Base-by-base conservation (phyloP, 345 rosid species). In the Abelmoschus esculentus region DNA sequence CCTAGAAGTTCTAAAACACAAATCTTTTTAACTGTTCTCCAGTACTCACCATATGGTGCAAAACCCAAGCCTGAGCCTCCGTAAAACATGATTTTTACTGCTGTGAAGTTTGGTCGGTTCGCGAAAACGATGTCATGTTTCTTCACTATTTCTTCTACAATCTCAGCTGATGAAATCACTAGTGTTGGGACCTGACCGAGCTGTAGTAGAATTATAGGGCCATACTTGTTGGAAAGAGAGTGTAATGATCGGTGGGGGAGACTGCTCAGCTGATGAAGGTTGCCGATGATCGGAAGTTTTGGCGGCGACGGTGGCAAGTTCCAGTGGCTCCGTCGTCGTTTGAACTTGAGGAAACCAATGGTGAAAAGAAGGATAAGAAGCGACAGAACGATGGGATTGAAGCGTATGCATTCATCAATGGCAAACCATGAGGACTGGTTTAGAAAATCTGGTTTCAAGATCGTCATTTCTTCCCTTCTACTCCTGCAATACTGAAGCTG, bases 201-300 rank as follows among this genome's bases (percentile, higher is more conserved):
- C 56, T 26, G 38, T 44, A 66, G 8, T n/a, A 66, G 70, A 57
- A 66, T 66, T 3, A 32, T 28, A 47, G 70, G 70, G 17, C 70
- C 57, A 13, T 26, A 66, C 32, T 66, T 66, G 3, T 66, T 12
- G 9, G 70, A 66, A 1, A 66, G 56, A 11, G 11, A 13, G 13
- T 31, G 2, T 18, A 47, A 50, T 28, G 50, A 46, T 15, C 15
- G 50, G 50, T 46, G 50, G 50, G 14, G 15, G 50, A 46, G 14
- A 9, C 15, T 42, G 36, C 36, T 32, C 5, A 32, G 36, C 36
- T 32, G 36, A 32, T 32, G 36, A 32, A 32, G 36, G 36, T 32
- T 32, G 36, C 36, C 36, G 36, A 32, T 32, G 36, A 32, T 32
- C 6, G 36, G 36, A 3, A 32, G 36, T 32, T 32, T 32, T 32